Evolutionary conservation across 176 grass and related monocot genomes (phyloP), one percentile per base, ranked within the genome.

Genomic region (Poa pratensis): DNA sequence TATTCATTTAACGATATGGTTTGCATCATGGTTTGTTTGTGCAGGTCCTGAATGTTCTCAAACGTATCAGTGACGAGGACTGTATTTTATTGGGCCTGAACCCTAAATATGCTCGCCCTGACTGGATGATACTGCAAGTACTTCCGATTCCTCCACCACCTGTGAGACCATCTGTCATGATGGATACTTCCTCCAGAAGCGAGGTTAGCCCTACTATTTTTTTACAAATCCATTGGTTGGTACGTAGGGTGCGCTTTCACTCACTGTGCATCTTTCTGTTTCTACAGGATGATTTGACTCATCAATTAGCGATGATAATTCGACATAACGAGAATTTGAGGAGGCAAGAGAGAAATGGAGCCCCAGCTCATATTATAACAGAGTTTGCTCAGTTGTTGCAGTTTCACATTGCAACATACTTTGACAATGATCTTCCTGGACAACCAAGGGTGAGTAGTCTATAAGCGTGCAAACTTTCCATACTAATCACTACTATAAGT

Each of bases 71-170:
- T 34, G 96, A 98, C 8, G 96, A 98, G 69, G 96, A 98, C 80
- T 98, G 96, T 67, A 75, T 98, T 58, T 69, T 98, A 42, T 89
- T 98, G 80, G 96, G 96, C 37, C 54, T 95, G 66, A 94, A 90
- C 82, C 89, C 96, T 39, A 98, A 98, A 79, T 98, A 81, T 89
- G 96, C 96, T 50, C 96, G 96, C n/a, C 96, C 96, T 20, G 96
- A 98, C 85, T 98, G 96, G 96, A 98, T 98, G 96, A 98, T 95
- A 87, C 68, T 98, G 46, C 96, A 98, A 95, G 96, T 98, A 46
- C 91, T 98, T 84, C 96, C 96, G 19, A 93, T 98, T 82, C 96
- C 96, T 73, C 96, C 96, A 57, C 96, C 93, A 68, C 96, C 96
- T 85, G 96, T 98, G 76, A 94, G 96, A 85, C 96, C 96, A 87